Evolutionary conservation across 163 green algal species (phyloP), one percentile per base, ranked within the genome.

Genomic region (Chlamydomonas reinhardtii): DNA sequence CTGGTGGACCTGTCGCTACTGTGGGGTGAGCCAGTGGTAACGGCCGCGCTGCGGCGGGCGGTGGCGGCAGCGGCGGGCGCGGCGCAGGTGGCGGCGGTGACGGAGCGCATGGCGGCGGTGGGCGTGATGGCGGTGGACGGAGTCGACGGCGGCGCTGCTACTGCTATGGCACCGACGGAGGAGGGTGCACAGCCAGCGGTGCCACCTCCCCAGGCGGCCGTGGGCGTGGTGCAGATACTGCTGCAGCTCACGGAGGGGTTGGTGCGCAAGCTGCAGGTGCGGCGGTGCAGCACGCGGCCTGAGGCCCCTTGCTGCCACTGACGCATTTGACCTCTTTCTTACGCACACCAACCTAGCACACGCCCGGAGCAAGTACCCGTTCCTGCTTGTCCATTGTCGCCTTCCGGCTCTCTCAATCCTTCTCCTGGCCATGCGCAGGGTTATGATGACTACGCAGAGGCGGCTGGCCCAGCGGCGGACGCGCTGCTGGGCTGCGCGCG

Each of bases 1-100:
- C 64, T 84, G 73, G 35, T 84, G n/a, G 76, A 84, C 76, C 64
- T 84, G 65, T 37, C 65, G 14, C 39, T 84, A 14, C 74, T 65
- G 8, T 84, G 76, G 76, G 76, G 76, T n/a, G 76, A 76, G 64
- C 65, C 65, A 17, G 61, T n/a, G n/a, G 15, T 76, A 24, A 69
- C 64, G n/a, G n/a, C n/a, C 27, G 76, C 62, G 65, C 65, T 84
- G 76, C 17, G 20, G 76, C 24, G 31, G 19, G 76, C 65, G 17
- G 64, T 54, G 39, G 64, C 29, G 27, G 76, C 62, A 25, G 76
- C 62, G 8, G 76, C 61, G 16, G 29, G 61, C 14, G 17, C 34
- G 27, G 34, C 22, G 32, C 37, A 39, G 3, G 64, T 84, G 39
- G 64, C 74, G 17, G 76, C 48, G 34, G 64, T 84, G 8, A 75